phyloP scores from a whole-genome alignment of 306 rosid species.

The Lagenaria siceraria region DNA sequence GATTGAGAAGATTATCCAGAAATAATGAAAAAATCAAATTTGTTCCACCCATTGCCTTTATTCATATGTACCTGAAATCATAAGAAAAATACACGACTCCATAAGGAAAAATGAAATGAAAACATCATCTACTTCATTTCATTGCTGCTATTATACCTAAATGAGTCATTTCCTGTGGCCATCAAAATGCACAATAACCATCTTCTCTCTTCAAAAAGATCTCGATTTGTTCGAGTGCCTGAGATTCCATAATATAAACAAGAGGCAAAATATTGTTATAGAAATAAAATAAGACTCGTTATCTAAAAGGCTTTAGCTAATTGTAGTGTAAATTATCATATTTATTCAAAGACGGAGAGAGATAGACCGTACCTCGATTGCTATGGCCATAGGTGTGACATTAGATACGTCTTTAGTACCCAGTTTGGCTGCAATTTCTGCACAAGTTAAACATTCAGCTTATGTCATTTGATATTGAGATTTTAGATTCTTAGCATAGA shows the following conservation, averaged over 20 bases:
- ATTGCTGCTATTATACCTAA: not conserved
- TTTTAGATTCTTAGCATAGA: not conserved
- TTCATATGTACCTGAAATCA: not conserved
- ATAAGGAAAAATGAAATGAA: not conserved
- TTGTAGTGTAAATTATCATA: not conserved
- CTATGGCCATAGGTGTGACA: constrained; percentile 66
- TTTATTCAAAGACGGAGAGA: constrained; percentile 12
- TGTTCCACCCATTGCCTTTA: not conserved
- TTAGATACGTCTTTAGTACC: constrained; percentile 49
- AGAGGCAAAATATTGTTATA: not conserved
- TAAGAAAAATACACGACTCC: not conserved
- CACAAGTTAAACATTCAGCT: not conserved
- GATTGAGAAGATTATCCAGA: not conserved
- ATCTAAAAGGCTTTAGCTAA: constrained; percentile 3
- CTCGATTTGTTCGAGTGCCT: constrained; percentile 78
- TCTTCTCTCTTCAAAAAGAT: constrained; percentile 38
- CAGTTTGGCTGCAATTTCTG: constrained; percentile 72
- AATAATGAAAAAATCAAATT: not conserved
- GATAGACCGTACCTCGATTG: constrained; percentile 56
- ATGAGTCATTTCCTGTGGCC: not conserved
- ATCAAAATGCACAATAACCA: constrained; percentile 15
- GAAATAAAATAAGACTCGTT: constrained; percentile 1
- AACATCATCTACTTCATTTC: not conserved
- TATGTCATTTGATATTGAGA: not conserved
- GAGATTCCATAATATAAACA: constrained; percentile 9